Conservation (phyloP, 2,329 filamentous ascomycete genomes). For the Graphilbum sp. region DNA sequence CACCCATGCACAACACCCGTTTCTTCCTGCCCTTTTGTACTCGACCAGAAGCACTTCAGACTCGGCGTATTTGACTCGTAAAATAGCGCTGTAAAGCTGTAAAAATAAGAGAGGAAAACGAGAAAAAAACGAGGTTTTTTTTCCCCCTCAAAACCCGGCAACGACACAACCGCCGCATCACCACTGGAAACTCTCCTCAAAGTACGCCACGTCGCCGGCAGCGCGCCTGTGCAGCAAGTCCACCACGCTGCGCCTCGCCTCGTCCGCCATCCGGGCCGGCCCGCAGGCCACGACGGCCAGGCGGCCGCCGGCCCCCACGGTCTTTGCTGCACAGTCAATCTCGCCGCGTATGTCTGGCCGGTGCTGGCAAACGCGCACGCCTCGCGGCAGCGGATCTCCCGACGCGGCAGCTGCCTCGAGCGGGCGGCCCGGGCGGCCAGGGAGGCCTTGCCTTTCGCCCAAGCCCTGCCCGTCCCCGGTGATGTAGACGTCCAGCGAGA, state of each 20-base stretch:
- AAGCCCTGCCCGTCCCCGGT: too few species aligned
- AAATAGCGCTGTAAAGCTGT: too few species aligned
- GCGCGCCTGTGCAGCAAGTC: slow-evolving; percentile 1
- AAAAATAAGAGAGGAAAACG: too few species aligned
- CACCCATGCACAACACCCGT: too few species aligned
- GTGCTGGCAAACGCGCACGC: slow-evolving; percentile 9
- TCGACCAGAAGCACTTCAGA: too few species aligned
- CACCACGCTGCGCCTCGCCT: slow-evolving; percentile 5
- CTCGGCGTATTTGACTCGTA: too few species aligned
- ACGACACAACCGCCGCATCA: not conserved
- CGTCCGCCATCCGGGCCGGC: slow-evolving; percentile 8
- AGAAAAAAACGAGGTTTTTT: too few species aligned
- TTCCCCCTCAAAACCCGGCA: too few species aligned
- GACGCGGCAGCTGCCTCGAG: too few species aligned
- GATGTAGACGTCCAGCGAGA: slow-evolving; percentile 7
- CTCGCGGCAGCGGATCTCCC: slow-evolving; percentile 3
- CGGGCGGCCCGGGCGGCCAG: too few species aligned
- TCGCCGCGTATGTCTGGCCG: slow-evolving; percentile 12
- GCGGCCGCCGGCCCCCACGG: slow-evolving; percentile 4
- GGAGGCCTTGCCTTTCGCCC: too few species aligned
- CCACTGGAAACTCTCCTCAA: slow-evolving; percentile 11
- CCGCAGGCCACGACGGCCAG: slow-evolving; percentile 10
- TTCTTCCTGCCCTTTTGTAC: too few species aligned
- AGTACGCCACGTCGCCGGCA: slow-evolving; percentile 6
- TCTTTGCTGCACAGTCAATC: slow-evolving; percentile 12